These are phyloP conservation scores for Linum trigynum DNA, from an alignment of 345 rosid species.

Conservation along the genomic window DNA sequence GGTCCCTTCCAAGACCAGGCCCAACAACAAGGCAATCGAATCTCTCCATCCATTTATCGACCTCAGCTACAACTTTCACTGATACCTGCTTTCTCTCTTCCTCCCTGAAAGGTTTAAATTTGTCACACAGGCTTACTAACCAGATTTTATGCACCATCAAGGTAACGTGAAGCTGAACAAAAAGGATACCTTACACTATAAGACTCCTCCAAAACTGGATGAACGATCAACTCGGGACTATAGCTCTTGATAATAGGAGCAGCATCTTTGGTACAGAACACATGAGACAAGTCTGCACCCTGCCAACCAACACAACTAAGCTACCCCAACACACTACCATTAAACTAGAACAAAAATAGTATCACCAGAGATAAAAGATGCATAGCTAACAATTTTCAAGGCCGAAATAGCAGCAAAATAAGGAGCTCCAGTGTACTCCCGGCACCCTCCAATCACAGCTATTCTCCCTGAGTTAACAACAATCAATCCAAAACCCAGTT, in stretches of 20 bases:
- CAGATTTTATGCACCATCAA: neutral
- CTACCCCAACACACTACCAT: neutral
- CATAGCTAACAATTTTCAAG: conserved; percentile 53
- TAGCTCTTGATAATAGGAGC: conserved; percentile 89
- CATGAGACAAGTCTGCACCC: conserved; percentile 99
- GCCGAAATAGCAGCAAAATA: conserved; percentile 99
- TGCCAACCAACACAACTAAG: conserved; percentile 16
- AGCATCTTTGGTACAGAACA: conserved; percentile 94
- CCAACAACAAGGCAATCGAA: conserved; percentile 95
- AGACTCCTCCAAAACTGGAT: conserved; percentile 82
- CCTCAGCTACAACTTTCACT: conserved; percentile 59
- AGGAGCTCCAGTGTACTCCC: conserved; percentile 97
- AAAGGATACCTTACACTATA: conserved; percentile 51
- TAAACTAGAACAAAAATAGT: too few species aligned
- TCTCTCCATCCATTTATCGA: conserved; percentile 85
- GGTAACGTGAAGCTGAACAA: neutral
- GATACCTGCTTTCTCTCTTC: conserved; percentile 36
- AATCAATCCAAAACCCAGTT: neutral
- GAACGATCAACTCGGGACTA: conserved; percentile 94
- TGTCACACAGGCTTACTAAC: conserved; percentile 9
- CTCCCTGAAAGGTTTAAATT: conserved; percentile 33
- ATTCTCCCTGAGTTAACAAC: conserved; percentile 50
- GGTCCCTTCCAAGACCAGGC: conserved; percentile 97
- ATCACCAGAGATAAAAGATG: neutral
- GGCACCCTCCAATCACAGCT: conserved; percentile 93